Conservation (phyloP, 2,329 filamentous ascomycete genomes). For the Neofusicoccum umdonicola region DNA sequence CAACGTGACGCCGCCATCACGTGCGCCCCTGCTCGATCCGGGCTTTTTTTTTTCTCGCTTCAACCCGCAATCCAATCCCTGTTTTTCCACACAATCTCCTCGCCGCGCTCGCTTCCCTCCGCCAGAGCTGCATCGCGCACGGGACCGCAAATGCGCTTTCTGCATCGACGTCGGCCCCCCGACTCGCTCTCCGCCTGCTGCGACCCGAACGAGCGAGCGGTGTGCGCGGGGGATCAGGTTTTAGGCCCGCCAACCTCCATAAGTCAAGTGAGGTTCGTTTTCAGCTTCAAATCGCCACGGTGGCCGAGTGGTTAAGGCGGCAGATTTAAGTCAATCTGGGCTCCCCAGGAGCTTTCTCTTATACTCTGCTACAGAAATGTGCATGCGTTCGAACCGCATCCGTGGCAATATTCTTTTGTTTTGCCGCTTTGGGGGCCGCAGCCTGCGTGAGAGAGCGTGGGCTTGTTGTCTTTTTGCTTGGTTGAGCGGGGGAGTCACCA, state of each 20-base stretch:
- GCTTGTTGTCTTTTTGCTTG: not conserved
- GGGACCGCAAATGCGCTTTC: not conserved
- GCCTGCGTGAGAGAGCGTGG: too few relatives aligned
- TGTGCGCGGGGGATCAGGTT: not conserved
- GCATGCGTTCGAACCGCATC: conserved; percentile 17
- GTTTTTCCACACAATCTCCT: not conserved
- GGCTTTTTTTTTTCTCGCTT: not conserved
- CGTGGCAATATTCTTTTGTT: conserved; percentile 4
- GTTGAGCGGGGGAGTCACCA: not conserved
- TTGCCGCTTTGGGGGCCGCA: not conserved
- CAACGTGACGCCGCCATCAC: not conserved
- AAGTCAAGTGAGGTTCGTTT: not conserved
- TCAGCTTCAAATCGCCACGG: conserved; percentile 7
- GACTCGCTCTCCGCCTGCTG: not conserved
- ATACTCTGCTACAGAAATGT: conserved; percentile 11
- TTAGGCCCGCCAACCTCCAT: not conserved
- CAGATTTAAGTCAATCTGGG: conserved; percentile 8
- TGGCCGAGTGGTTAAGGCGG: conserved; percentile 17
- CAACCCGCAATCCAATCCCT: not conserved
- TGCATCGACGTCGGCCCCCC: too few relatives aligned
- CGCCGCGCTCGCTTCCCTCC: too few relatives aligned
- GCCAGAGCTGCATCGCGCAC: too few relatives aligned
- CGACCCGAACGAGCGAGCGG: not conserved
- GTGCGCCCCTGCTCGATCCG: not conserved
- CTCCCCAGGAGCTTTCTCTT: not conserved